These are phyloP conservation scores for Penicillium riverlandense DNA, from an alignment of 495 filamentous ascomycete species.

Conservation along the genomic window DNA sequence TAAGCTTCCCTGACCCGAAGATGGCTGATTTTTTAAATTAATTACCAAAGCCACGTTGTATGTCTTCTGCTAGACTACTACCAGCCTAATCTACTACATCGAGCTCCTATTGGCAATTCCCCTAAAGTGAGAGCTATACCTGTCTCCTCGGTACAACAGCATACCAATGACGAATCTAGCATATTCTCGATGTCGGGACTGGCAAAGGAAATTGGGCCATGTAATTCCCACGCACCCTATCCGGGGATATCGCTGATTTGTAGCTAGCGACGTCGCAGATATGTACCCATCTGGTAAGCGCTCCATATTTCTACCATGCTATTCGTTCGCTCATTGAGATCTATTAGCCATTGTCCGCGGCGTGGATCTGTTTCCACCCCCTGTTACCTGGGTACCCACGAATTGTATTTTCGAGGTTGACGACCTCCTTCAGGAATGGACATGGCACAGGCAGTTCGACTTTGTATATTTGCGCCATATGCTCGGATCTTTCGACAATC, in stretches of 20 bases:
- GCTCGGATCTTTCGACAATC: conserved; percentile 2
- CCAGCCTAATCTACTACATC: background rate
- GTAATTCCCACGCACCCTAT: background rate
- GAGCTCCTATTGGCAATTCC: conserved; percentile 1
- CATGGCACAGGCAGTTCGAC: conserved; percentile 13
- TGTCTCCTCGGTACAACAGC: background rate
- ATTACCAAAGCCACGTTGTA: background rate
- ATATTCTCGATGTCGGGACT: conserved; percentile 5
- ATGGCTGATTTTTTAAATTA: background rate
- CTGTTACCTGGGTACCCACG: conserved; percentile 13
- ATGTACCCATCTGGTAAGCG: conserved; percentile 1
- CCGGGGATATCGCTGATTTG: background rate
- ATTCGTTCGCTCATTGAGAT: no score
- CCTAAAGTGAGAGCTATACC: background rate
- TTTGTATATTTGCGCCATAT: conserved; percentile 13
- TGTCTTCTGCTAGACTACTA: conserved; percentile 2
- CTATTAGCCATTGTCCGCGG: conserved; percentile 4
- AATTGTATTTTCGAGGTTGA: conserved; percentile 19
- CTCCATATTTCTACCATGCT: background rate
- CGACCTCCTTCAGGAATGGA: conserved; percentile 13
- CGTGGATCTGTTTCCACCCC: conserved; percentile 4
- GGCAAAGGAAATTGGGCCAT: conserved; percentile 7
- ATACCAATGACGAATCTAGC: background rate
- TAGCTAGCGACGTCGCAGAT: background rate
- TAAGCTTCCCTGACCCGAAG: no score